These are phyloP conservation scores for Elsinoe ampelina DNA, from an alignment of 2,329 filamentous ascomycete species.

Conservation along the genomic window DNA sequence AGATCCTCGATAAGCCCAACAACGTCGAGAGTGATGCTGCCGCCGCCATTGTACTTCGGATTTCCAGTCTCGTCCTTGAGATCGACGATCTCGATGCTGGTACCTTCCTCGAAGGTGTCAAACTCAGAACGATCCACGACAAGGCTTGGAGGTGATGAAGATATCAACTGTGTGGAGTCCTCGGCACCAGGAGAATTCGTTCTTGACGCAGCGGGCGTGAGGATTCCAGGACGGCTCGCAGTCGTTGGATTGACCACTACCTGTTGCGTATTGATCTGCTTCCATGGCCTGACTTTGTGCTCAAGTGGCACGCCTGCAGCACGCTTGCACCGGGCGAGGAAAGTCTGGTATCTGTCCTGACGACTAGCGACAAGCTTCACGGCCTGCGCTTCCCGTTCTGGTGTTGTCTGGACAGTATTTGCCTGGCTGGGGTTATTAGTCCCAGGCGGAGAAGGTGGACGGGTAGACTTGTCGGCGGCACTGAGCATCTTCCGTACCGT, in stretches of 20 bases:
- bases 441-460: constrained; percentile 13
- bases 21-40: constrained; percentile 47
- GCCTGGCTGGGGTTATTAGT: constrained; percentile 13
- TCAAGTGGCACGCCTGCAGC: constrained; percentile 56
- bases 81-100: constrained; percentile 55
- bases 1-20: constrained; percentile 63
- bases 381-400: constrained; percentile 41
- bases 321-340: constrained; percentile 64
- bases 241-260: constrained; percentile 22
- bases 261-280: constrained; percentile 43
- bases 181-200: constrained; percentile 34
- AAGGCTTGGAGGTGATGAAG: constrained; percentile 38
- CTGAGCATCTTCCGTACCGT: constrained; percentile 70
- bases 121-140: constrained; percentile 57
- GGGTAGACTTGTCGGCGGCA: constrained; percentile 36
- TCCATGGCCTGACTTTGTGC: constrained; percentile 71
- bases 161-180: neutral
- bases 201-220: constrained; percentile 39
- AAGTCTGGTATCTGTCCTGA: constrained; percentile 60
- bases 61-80: constrained; percentile 63
- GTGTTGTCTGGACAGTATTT: constrained; percentile 12
- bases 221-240: constrained; percentile 27
- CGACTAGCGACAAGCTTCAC: constrained; percentile 62
- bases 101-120: constrained; percentile 50
- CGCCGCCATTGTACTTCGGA: constrained; percentile 65